A percentile compares a stretch with the other conserved stretches of the same genome.
Evolutionary conservation across 768 basidiomycete genomes (phyloP).

Genomic region (Kwoniella europaea): DNA sequence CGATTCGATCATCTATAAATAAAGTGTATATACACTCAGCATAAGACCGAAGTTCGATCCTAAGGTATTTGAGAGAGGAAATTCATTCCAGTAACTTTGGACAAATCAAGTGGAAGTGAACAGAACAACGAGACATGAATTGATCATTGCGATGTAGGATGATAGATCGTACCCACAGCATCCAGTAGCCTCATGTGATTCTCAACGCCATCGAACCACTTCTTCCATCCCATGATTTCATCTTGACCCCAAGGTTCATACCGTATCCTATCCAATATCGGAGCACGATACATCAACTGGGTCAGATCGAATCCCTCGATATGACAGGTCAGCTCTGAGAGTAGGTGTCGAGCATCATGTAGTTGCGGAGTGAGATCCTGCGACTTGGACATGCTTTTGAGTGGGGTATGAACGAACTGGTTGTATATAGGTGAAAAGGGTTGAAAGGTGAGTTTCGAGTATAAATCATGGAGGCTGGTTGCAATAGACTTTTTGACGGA

Average conservation of each 20-base stretch:
- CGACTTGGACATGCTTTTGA: slow-evolving; percentile 4
- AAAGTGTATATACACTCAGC: too few species aligned
- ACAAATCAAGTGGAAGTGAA: too few species aligned
- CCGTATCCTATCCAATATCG: slow-evolving; percentile 24
- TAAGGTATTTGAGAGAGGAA: too few species aligned
- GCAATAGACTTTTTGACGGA: background rate
- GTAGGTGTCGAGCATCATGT: background rate
- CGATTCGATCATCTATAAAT: slow-evolving; percentile 22
- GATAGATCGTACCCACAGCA: slow-evolving; percentile 10
- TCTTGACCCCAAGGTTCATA: slow-evolving; percentile 28
- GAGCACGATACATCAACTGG: slow-evolving; percentile 21
- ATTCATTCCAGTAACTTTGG: too few species aligned
- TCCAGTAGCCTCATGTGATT: slow-evolving; percentile 18
- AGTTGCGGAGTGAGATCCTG: slow-evolving; percentile 18
- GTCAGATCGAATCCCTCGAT: slow-evolving; percentile 17
- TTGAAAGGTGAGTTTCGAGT: too few species aligned
- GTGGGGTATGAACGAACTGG: too few species aligned
- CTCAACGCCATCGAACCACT: slow-evolving; percentile 25
- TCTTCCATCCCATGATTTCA: slow-evolving; percentile 29
- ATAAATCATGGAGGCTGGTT: too few species aligned
- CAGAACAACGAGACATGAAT: too few species aligned
- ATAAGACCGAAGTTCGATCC: too few species aligned
- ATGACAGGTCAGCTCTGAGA: slow-evolving; percentile 1
- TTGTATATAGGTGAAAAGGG: background rate
- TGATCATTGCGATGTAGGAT: background rate